These are phyloP conservation scores for Sequoiadendron giganteum DNA, from an alignment of 75 land plant genomes.

Conservation along the genomic window DNA sequence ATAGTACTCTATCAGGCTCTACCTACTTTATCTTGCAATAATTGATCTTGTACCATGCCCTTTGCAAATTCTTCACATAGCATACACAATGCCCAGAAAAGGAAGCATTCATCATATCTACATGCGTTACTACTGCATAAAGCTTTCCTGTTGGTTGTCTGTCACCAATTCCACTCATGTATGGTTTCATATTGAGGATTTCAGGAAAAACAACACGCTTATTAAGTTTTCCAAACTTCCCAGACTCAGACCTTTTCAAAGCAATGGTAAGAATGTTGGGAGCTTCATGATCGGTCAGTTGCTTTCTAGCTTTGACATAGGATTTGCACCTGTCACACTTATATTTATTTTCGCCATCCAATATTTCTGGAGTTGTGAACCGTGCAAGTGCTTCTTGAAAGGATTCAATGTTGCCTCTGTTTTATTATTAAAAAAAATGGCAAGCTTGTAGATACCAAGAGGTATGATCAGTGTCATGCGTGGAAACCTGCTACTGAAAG, in stretches of 20 bases:
- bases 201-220: conserved; percentile 78
- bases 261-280: conserved; percentile 44
- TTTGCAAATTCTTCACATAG: conserved; percentile 68
- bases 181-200: conserved; percentile 62
- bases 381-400: conserved; percentile 39
- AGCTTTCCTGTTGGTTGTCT: conserved; percentile 68
- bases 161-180: conserved; percentile 60
- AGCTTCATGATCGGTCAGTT: conserved; percentile 31
- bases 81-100: conserved; percentile 94
- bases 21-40: conserved; percentile 87
- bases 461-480: too few species aligned
- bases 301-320: conserved; percentile 40
- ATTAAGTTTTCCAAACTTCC: conserved; percentile 92
- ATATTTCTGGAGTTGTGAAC: conserved; percentile 25
- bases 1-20: conserved; percentile 59
- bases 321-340: conserved; percentile 22
- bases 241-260: conserved; percentile 53
- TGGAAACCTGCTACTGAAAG: too few species aligned
- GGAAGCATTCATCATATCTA: conserved; percentile 81
- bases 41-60: conserved; percentile 81
- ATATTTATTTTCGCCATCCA: too few species aligned
- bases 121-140: conserved; percentile 85
- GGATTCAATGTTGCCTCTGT: conserved; percentile 29
- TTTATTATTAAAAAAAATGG: too few species aligned
- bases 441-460: too few species aligned